Evolutionary conservation across 2,329 filamentous ascomycete genomes (phyloP), one percentile per base, ranked within the genome.

Genomic region (Botrytis squamosa): DNA sequence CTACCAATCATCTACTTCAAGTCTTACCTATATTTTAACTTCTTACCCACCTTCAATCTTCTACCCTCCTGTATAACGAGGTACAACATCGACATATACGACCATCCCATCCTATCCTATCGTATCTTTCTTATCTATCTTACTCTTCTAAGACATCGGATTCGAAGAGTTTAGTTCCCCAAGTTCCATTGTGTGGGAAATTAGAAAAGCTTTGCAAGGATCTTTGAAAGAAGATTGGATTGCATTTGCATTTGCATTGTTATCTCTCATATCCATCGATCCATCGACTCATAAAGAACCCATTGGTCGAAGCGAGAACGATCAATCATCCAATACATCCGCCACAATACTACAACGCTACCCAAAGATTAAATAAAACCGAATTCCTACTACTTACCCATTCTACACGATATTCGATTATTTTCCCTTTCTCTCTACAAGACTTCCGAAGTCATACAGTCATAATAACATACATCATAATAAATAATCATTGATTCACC

Each of bases 371-470:
- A 68, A 57, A 68, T 42, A 68, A 29, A 29, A 55, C 16, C 65
- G 9, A 38, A 55, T 40, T 40, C 46, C 65, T 49, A n/a, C 16
- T 18, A 55, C 49, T 55, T 33, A 42, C 22, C 16, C 8, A 42
- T 44, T 29, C 25, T 64, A 10, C 14, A 42, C 60, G 22, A 29
- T 20, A 29, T 44, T 18, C 38, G 10, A 4, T 44, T 40, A 4
- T 18, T 40, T 29, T n/a, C 60, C 22, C 60, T 42, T 49, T 25
- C 38, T 42, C 38, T 63, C 36, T n/a, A 29, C 52, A 29, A 20
- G n/a, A 46, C 46, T 66, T n/a, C 62, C 62, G 70, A 57, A 59
- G 60, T 71, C 46, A 64, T 66, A 66, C 70, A 72, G 7, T 25
- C 18, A 42, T 4, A 57, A 57, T 44, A 57, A 59, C 52, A 46